Evolutionary conservation across 2,329 filamentous ascomycete genomes (phyloP).

Genomic region (Alternaria novae-zelandiae): DNA sequence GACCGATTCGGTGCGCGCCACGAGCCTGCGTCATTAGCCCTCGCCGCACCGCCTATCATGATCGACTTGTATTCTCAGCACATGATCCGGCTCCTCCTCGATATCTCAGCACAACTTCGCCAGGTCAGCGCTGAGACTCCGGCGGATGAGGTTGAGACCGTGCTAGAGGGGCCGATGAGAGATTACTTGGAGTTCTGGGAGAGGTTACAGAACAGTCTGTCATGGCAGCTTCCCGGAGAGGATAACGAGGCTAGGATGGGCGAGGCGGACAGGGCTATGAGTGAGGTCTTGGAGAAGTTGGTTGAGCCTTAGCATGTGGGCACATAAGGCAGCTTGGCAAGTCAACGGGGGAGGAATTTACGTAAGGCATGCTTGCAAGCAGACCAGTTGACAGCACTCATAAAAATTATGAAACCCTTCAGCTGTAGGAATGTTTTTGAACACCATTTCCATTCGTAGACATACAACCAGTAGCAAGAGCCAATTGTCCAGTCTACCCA

Average conservation of each 20-base stretch:
- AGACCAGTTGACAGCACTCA: neutral
- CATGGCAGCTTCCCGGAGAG: neutral
- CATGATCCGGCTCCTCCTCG: neutral
- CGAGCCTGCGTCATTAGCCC: neutral
- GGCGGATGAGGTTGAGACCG: neutral
- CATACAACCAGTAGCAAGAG: neutral
- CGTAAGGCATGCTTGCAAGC: neutral
- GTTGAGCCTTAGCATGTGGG: neutral
- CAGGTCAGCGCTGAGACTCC: neutral
- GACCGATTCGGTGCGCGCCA: neutral
- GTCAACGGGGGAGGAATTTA: neutral
- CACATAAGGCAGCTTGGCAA: neutral
- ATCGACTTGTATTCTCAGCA: neutral
- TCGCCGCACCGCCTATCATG: neutral
- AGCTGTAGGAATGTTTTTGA: neutral
- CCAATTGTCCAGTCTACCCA: neutral
- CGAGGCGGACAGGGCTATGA: neutral
- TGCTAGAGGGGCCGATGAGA: neutral
- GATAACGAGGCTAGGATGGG: neutral
- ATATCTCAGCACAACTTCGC: neutral
- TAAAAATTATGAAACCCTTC: rapidly evolving
- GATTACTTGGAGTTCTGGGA: neutral
- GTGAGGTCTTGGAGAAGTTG: neutral
- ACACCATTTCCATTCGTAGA: neutral
- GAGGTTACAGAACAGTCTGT: neutral